phyloP scores from a whole-genome alignment of 2,329 filamentous ascomycete genomes.

The Calonectria montana region DNA sequence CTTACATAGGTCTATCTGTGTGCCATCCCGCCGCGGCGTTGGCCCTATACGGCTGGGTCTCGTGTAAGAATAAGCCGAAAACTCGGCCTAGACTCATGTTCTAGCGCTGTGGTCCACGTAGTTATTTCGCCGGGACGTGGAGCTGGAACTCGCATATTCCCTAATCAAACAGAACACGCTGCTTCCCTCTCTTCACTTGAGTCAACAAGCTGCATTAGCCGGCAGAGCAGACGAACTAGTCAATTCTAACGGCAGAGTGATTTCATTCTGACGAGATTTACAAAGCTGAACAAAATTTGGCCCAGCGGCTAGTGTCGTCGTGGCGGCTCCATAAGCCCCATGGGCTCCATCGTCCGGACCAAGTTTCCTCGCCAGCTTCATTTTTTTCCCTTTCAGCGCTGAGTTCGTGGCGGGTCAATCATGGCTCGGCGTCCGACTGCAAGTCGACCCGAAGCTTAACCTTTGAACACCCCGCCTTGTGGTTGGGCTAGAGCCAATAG shows the following conservation, averaged over 20 bases:
- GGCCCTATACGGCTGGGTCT: background rate
- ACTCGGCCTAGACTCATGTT: background rate
- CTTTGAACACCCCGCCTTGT: background rate
- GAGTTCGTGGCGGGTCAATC: background rate
- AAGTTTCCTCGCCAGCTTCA: slow-evolving; percentile 18
- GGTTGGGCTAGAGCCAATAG: slow-evolving; percentile 1
- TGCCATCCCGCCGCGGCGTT: background rate
- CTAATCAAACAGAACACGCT: background rate
- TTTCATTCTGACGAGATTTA: slow-evolving; percentile 19
- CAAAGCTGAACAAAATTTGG: slow-evolving; percentile 13
- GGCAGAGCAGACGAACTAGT: slow-evolving; percentile 28
- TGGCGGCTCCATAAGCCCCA: slow-evolving; percentile 17
- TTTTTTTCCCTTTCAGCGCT: slow-evolving; percentile 4
- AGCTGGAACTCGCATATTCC: background rate
- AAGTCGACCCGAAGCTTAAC: slow-evolving; percentile 3
- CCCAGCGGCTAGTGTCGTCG: slow-evolving; percentile 15
- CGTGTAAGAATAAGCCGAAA: background rate
- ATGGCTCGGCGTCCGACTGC: background rate
- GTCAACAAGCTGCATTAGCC: slow-evolving; percentile 29
- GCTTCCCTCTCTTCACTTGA: slow-evolving; percentile 1
- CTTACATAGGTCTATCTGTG: background rate
- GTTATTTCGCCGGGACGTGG: background rate
- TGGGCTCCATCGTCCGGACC: slow-evolving; percentile 24
- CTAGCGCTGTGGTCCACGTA: background rate
- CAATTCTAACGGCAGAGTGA: slow-evolving; percentile 30